A percentile compares a stretch with the other conserved stretches of the same genome.
Conservation (phyloP, 2,329 filamentous ascomycete genomes). For the Ramularia endophylla region DNA sequence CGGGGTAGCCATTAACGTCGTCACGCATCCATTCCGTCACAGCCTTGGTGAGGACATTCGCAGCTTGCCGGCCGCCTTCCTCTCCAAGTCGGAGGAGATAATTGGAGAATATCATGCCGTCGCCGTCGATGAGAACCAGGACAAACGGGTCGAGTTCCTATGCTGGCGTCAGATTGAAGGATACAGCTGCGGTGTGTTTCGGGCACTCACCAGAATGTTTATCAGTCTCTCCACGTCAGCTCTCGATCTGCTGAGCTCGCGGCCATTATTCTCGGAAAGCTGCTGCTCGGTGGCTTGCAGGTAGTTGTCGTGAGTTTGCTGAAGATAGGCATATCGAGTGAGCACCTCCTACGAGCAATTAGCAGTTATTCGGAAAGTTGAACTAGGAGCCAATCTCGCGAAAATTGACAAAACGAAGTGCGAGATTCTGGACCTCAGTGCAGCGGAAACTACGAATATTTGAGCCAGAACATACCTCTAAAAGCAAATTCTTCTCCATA, state of each 20-base stretch:
- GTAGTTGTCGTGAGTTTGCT: constrained; percentile 26
- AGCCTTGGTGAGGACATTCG: constrained; percentile 46
- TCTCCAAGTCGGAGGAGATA: constrained; percentile 29
- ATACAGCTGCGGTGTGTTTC: neutral
- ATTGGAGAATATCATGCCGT: constrained; percentile 46
- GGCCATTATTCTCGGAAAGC: constrained; percentile 17
- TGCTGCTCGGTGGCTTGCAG: constrained; percentile 19
- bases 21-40: constrained; percentile 40
- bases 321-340: constrained; percentile 34
- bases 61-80: constrained; percentile 52
- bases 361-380: neutral
- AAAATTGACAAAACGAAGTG: no score
- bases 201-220: constrained; percentile 24
- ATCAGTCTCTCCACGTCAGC: constrained; percentile 12
- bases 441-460: no score
- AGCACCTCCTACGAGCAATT: constrained; percentile 33
- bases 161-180: constrained; percentile 1
- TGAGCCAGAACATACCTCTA: constrained; percentile 28
- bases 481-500: constrained; percentile 28
- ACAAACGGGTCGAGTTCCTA: constrained; percentile 52
- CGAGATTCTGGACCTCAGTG: no score
- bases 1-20: constrained; percentile 20
- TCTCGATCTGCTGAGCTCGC: constrained; percentile 1
- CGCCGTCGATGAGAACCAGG: constrained; percentile 56
- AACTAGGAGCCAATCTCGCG: neutral